Conservation (phyloP, 1,139 yeast genomes). For the Taphrina confusa region DNA sequence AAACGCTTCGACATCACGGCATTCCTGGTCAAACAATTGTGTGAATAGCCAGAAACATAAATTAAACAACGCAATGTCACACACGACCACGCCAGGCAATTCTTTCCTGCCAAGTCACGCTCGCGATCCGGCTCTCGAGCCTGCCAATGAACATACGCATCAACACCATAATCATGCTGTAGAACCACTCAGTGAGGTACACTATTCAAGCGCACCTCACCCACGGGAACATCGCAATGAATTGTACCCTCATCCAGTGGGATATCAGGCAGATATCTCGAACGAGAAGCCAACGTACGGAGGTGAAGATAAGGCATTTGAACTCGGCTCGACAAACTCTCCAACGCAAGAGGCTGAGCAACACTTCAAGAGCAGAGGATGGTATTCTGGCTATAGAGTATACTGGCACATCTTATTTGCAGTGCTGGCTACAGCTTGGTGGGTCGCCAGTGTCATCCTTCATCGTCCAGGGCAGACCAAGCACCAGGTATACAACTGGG, state of each 20-base stretch:
- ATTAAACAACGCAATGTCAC: constrained; percentile 10
- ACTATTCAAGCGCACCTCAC: constrained; percentile 17
- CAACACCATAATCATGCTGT: constrained; percentile 27
- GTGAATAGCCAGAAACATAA: too few species aligned
- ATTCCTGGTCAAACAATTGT: too few species aligned
- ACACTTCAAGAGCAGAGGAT: constrained; percentile 16
- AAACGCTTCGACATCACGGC: too few species aligned
- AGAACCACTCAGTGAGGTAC: constrained; percentile 24
- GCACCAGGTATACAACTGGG: constrained; percentile 57
- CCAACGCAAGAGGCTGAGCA: constrained; percentile 7
- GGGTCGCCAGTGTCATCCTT: constrained; percentile 61
- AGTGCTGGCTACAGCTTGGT: constrained; percentile 64
- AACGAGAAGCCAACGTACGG: neutral
- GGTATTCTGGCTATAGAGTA: constrained; percentile 28
- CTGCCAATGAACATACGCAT: constrained; percentile 22
- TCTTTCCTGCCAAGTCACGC: constrained; percentile 29
- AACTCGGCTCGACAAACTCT: constrained; percentile 11
- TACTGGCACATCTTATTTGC: constrained; percentile 41
- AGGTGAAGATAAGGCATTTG: constrained; percentile 15
- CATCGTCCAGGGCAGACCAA: constrained; percentile 41
- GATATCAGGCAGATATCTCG: neutral
- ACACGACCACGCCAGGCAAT: constrained; percentile 24
- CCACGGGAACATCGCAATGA: constrained; percentile 18
- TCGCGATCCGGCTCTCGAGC: constrained; percentile 29
- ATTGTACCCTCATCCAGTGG: constrained; percentile 13